Evolutionary conservation across 176 grass and related monocot species (phyloP).

Genomic region (Cenchrus purpureus): DNA sequence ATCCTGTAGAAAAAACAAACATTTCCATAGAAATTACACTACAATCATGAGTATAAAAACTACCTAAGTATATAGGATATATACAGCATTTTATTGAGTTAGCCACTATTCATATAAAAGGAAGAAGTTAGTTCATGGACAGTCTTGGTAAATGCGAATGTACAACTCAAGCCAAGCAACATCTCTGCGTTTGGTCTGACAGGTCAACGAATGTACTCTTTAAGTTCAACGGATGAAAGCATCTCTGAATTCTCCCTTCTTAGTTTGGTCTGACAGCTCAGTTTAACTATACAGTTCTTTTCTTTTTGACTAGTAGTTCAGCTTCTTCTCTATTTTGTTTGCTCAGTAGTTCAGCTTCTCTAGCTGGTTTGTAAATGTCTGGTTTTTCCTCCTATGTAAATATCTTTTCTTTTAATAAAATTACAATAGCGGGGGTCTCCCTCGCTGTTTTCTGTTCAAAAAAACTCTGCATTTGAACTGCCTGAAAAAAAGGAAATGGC

Average conservation of each 20-base stretch:
- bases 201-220: too few relatives aligned
- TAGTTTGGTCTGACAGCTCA: too few relatives aligned
- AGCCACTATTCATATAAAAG: neutral
- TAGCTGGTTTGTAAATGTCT: too few relatives aligned
- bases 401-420: too few relatives aligned
- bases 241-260: too few relatives aligned
- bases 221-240: too few relatives aligned
- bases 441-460: too few relatives aligned
- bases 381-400: too few relatives aligned
- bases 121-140: slow-evolving; percentile 9
- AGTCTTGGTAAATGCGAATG: slow-evolving; percentile 7
- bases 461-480: slow-evolving; percentile 16
- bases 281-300: too few relatives aligned
- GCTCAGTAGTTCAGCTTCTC: too few relatives aligned
- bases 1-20: slow-evolving; percentile 57
- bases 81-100: neutral
- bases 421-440: neutral
- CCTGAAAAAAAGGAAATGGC: neutral
- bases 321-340: too few relatives aligned
- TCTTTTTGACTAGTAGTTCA: neutral
- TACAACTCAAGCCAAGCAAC: slow-evolving; percentile 4
- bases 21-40: neutral
- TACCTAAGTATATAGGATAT: neutral
- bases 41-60: neutral
- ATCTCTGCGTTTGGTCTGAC: too few relatives aligned